Base-by-base conservation (phyloP, 2,329 filamentous ascomycete genomes). In the Aspergillus novoparasiticus region DNA sequence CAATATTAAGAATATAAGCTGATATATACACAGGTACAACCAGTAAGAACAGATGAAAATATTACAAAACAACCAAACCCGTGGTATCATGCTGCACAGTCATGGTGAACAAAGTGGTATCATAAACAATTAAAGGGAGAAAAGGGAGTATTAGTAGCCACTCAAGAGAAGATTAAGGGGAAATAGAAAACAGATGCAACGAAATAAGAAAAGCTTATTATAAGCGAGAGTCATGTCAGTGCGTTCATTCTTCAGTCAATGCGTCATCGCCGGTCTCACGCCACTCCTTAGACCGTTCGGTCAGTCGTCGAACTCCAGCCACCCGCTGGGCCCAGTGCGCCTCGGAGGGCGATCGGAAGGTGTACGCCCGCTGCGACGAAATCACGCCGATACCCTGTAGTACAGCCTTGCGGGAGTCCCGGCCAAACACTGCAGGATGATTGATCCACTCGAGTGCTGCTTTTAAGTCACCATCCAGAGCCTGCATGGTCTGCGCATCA, bases 361-460 rank as follows among this genome's bases (percentile, higher is more conserved):
- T 98, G 75, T 94, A 97, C 12, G 91, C 94, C 54, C 95, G 87
- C 79, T 99, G 95, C 8, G 92, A 96, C 73, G 92, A 95, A 71
- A 99, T 97, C 65, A 98, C 94, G 8, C 95, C 94, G 69, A 99
- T 98, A 19, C 94, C 93, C 78, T 99, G 95, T 28, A 99, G 84
- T 2, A 99, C 94, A 5, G 94, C 93, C 82, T 99, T 99, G 72
- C 95, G 89, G 62, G 92, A 95, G 76, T 99, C 95, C 43, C 95
- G 89, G 10, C 91, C 90, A 75, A 99, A 99, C 2, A 98, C 92
- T 2, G 94, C 94, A 1, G 95, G 95, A 73, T 99, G 95, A 75
- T 91, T 93, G 78, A 99, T 98, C 95, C 95, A 99, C 79, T 99
- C 95, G 19, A 99, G 82, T 57, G 91, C 92, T 39, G 91, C 87